These are phyloP conservation scores for Pulveroboletus sp. DNA, from an alignment of 768 basidiomycete genomes.

Conservation along the genomic window DNA sequence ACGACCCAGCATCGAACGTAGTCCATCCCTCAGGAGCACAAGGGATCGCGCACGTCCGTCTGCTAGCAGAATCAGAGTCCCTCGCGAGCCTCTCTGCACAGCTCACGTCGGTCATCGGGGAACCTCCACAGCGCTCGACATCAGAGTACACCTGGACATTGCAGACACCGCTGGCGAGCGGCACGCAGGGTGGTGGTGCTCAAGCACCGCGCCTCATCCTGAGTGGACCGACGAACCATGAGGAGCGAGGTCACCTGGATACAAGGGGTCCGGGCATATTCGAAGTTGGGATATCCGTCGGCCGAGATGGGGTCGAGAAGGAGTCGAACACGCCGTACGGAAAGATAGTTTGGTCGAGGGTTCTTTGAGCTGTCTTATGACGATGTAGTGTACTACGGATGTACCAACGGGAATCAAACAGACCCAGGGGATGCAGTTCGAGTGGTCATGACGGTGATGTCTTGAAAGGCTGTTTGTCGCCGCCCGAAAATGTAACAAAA, in stretches of 20 bases:
- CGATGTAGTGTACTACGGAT: background rate
- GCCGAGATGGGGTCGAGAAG: constrained; percentile 27
- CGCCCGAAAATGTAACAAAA: background rate
- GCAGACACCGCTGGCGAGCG: constrained; percentile 26
- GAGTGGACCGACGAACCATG: constrained; percentile 31
- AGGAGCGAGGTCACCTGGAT: constrained; percentile 32
- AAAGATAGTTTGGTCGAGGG: constrained; percentile 40
- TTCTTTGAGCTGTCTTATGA: background rate
- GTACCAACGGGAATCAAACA: no score
- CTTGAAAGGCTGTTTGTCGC: no score
- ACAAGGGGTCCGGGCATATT: constrained; percentile 38
- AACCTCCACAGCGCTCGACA: constrained; percentile 28
- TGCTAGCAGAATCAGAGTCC: constrained; percentile 33
- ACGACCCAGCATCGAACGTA: constrained; percentile 40
- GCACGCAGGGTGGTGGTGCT: background rate
- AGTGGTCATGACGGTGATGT: no score
- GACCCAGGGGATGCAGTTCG: background rate
- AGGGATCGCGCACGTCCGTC: constrained; percentile 46
- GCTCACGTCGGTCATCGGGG: constrained; percentile 47
- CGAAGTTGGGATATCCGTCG: constrained; percentile 50
- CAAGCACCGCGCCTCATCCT: constrained; percentile 33
- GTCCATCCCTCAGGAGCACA: constrained; percentile 46
- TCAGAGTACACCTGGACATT: constrained; percentile 40
- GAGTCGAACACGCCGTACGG: constrained; percentile 44
- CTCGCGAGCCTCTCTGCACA: constrained; percentile 34